phyloP scores from a whole-genome alignment of 2,329 filamentous ascomycete genomes.

The Stagonosporopsis rhizophila region DNA sequence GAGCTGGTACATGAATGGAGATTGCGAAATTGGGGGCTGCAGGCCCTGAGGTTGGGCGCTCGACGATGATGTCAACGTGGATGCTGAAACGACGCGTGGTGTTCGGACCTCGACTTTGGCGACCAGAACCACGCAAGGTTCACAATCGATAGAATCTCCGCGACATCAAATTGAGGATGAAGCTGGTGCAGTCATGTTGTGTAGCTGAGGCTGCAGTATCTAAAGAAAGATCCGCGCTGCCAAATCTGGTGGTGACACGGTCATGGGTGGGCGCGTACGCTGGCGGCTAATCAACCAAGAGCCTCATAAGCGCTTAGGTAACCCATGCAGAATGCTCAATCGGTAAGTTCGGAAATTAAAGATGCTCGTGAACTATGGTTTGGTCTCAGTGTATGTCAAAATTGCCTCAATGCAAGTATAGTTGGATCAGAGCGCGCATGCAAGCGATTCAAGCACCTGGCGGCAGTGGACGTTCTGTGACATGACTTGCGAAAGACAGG shows the following conservation, averaged over 20 bases:
- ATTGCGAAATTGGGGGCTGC: slow-evolving; percentile 14
- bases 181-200: slow-evolving; percentile 25
- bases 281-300: slow-evolving; percentile 28
- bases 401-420: slow-evolving; percentile 20
- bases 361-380: slow-evolving; percentile 14
- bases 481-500: slow-evolving; percentile 24
- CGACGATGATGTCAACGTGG: slow-evolving; percentile 19
- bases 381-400: slow-evolving; percentile 19
- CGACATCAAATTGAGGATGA: slow-evolving; percentile 14
- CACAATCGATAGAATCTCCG: slow-evolving; percentile 17
- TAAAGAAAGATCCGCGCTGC: slow-evolving; percentile 15
- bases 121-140: slow-evolving; percentile 21
- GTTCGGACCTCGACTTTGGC: slow-evolving; percentile 18
- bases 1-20: slow-evolving; percentile 5
- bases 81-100: slow-evolving; percentile 31
- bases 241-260: slow-evolving; percentile 10
- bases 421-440: slow-evolving; percentile 23
- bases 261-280: slow-evolving; percentile 7
- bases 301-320: slow-evolving; percentile 38
- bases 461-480: slow-evolving; percentile 28
- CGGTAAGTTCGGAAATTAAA: slow-evolving; percentile 18
- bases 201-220: slow-evolving; percentile 22
- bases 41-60: slow-evolving; percentile 12
- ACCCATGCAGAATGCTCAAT: slow-evolving; percentile 22
- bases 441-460: slow-evolving; percentile 4